These are phyloP conservation scores for Euphorbia corollata DNA, from an alignment of 441 rosid genomes.

Conservation along the genomic window DNA sequence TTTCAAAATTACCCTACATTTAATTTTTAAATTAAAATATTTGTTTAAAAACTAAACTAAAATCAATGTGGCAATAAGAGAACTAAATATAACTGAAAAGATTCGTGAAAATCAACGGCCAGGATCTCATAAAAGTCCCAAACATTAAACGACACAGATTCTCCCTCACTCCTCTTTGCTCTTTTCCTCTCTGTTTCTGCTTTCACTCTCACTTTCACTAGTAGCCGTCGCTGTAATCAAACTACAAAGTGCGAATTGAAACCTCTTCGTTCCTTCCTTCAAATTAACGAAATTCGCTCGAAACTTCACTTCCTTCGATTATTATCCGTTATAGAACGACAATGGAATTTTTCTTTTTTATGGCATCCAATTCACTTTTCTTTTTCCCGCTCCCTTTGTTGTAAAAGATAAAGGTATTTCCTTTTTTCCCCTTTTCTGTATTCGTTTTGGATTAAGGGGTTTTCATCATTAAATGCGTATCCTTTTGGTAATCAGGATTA, in stretches of 20 bases:
- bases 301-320: constrained; percentile 16
- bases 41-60: too few species aligned
- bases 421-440: neutral
- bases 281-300: too few species aligned
- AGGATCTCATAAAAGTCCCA: neutral
- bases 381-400: constrained; percentile 19
- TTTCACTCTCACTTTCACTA: neutral
- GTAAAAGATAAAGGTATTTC: neutral
- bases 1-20: too few species aligned
- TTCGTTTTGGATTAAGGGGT: neutral
- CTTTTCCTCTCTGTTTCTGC: neutral
- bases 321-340: neutral
- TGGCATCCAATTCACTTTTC: constrained; percentile 16
- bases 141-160: neutral
- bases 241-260: constrained; percentile 18
- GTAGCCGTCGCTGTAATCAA: neutral
- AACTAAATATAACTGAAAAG: neutral
- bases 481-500: neutral
- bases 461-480: constrained; percentile 5
- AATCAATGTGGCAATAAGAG: too few species aligned
- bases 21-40: too few species aligned
- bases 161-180: neutral
- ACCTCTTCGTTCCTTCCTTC: constrained; percentile 16
- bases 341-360: neutral
- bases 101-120: neutral